Percentiles rank a stretch among this genome's conserved stretches.
These are phyloP conservation scores for Neurospora sp. DNA, from an alignment of 495 filamentous ascomycete genomes.

Conservation along the genomic window DNA sequence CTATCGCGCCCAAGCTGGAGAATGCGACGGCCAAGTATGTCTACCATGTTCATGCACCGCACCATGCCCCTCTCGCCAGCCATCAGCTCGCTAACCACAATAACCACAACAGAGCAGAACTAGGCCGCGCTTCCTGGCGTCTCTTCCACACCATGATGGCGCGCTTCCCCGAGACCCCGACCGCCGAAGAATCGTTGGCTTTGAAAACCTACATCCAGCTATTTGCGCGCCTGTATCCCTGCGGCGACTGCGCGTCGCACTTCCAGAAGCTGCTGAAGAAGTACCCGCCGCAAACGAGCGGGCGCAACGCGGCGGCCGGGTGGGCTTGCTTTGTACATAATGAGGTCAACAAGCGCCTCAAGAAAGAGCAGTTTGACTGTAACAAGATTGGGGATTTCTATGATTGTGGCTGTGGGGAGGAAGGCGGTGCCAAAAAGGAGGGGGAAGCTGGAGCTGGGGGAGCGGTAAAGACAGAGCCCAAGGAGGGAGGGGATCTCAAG, in stretches of 20 bases:
- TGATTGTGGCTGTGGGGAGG: slow-evolving; percentile 89
- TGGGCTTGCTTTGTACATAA: slow-evolving; percentile 97
- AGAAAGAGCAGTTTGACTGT: slow-evolving; percentile 80
- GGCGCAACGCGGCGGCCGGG: slow-evolving; percentile 69
- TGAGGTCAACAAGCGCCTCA: slow-evolving; percentile 77
- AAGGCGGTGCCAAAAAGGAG: slow-evolving; percentile 37
- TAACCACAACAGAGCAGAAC: slow-evolving; percentile 54
- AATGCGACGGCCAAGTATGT: slow-evolving; percentile 81
- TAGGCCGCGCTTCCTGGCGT: slow-evolving; percentile 83
- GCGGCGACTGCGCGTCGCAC: slow-evolving; percentile 87
- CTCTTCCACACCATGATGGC: slow-evolving; percentile 94
- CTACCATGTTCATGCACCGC: not conserved
- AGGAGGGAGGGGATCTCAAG: slow-evolving; percentile 21
- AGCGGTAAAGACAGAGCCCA: not conserved
- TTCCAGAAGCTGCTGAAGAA: slow-evolving; percentile 73
- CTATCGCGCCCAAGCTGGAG: slow-evolving; percentile 80
- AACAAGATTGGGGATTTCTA: slow-evolving; percentile 84
- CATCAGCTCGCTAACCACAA: slow-evolving; percentile 5
- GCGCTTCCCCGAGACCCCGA: slow-evolving; percentile 80
- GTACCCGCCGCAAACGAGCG: slow-evolving; percentile 86
- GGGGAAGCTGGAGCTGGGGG: not conserved
- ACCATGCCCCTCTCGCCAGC: not conserved
- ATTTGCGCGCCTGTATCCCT: slow-evolving; percentile 88
- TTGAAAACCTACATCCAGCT: slow-evolving; percentile 78
- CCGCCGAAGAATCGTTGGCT: slow-evolving; percentile 70